These are phyloP conservation scores for Hypomontagnella submonticulosa DNA, from an alignment of 495 filamentous ascomycete genomes.

Conservation along the genomic window DNA sequence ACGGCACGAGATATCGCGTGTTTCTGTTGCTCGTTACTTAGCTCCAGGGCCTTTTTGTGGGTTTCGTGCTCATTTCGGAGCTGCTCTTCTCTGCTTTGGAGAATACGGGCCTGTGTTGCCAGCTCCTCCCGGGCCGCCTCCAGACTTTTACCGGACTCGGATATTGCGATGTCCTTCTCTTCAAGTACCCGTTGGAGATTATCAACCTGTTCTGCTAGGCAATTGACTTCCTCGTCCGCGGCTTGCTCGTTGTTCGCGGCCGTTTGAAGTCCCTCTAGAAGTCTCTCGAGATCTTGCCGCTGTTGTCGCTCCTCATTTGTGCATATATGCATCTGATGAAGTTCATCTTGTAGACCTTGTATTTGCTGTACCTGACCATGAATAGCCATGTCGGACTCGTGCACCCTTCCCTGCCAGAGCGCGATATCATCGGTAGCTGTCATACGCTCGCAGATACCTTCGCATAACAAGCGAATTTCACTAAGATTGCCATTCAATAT, in stretches of 20 bases:
- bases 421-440: conserved; percentile 9
- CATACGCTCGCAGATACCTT: conserved; percentile 11
- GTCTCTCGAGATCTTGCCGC: conserved; percentile 15
- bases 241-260: conserved; percentile 10
- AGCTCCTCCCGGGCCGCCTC: conserved; percentile 39
- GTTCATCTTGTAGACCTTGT: conserved; percentile 40
- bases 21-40: conserved; percentile 34
- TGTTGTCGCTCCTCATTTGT: conserved; percentile 30
- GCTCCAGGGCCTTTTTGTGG: conserved; percentile 23
- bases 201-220: conserved; percentile 22
- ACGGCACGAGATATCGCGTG: conserved; percentile 27
- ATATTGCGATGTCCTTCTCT: conserved; percentile 27
- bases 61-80: conserved; percentile 29
- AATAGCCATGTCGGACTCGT: conserved; percentile 20
- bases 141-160: conserved; percentile 27
- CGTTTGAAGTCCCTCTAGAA: conserved; percentile 1
- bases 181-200: conserved; percentile 14
- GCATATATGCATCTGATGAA: conserved; percentile 30
- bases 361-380: conserved; percentile 31
- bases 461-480: conserved; percentile 27
- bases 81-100: conserved; percentile 25
- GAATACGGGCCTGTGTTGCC: conserved; percentile 8
- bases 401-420: conserved; percentile 34
- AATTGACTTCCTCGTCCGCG: conserved; percentile 13
- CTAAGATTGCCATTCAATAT: conserved; percentile 15